Conservation (phyloP, 495 filamentous ascomycete species). For the Geoglossum glabrum region DNA sequence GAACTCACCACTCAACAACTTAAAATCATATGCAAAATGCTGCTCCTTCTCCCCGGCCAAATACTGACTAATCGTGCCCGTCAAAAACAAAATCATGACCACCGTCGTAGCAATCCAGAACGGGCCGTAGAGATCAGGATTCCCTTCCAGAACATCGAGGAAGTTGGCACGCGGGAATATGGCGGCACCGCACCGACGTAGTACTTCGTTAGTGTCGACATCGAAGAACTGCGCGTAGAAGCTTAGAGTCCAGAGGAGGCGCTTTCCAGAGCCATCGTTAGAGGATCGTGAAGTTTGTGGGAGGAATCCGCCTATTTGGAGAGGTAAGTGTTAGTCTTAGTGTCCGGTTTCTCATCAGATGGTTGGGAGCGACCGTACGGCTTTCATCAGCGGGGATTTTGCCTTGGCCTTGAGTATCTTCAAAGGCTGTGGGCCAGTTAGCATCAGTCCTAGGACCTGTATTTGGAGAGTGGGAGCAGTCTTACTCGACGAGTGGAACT, state of each 20-base stretch:
- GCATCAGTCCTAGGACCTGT: background rate
- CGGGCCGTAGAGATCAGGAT: slow-evolving; percentile 86
- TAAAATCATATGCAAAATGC: slow-evolving; percentile 75
- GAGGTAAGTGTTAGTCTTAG: background rate
- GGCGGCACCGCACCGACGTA: slow-evolving; percentile 62
- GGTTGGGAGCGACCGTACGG: background rate
- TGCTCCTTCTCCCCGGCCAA: slow-evolving; percentile 37
- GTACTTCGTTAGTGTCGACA: slow-evolving; percentile 76
- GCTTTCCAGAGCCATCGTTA: slow-evolving; percentile 44
- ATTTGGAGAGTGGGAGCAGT: background rate
- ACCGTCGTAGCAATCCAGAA: slow-evolving; percentile 99
- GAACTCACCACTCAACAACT: slow-evolving; percentile 44
- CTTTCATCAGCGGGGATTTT: slow-evolving; percentile 15
- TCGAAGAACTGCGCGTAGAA: slow-evolving; percentile 98
- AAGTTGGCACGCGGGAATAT: slow-evolving; percentile 84
- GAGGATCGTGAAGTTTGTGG: slow-evolving; percentile 36
- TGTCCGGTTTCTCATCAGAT: background rate
- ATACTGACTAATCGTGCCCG: slow-evolving; percentile 85
- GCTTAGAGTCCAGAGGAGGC: slow-evolving; percentile 72
- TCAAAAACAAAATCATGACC: slow-evolving; percentile 82
- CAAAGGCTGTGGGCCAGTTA: slow-evolving; percentile 13
- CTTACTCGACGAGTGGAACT: slow-evolving; percentile 86
- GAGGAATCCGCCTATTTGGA: slow-evolving; percentile 17
- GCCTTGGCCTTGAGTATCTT: slow-evolving; percentile 14
- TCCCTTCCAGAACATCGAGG: slow-evolving; percentile 89